phyloP scores from a whole-genome alignment of 169 alveolate genomes.

The Perkinsus olseni region DNA sequence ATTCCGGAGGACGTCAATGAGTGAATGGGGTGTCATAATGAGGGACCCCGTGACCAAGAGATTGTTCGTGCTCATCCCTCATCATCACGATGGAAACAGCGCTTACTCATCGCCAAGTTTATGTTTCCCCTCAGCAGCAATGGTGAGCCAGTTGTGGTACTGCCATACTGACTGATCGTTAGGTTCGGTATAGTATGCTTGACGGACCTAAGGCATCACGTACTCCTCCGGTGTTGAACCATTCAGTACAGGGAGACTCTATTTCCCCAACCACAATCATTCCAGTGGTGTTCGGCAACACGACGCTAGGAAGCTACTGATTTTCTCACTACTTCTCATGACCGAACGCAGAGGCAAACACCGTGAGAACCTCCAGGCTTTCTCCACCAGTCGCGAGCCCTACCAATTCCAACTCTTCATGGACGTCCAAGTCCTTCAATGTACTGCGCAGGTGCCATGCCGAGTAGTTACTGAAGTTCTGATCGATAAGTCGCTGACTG shows the following conservation, averaged over 20 bases:
- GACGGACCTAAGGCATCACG: constrained; percentile 7
- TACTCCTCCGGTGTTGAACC: background rate
- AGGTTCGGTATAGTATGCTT: constrained; percentile 38
- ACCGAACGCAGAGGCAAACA: too few relatives aligned
- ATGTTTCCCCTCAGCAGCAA: background rate
- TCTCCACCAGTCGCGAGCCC: background rate
- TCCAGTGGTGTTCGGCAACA: too few relatives aligned
- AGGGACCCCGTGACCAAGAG: too few relatives aligned
- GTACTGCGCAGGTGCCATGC: constrained; percentile 37
- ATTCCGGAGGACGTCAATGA: too few relatives aligned
- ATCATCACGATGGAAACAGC: too few relatives aligned
- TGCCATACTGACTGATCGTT: constrained; percentile 43
- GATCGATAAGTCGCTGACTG: constrained; percentile 12
- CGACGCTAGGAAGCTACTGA: too few relatives aligned
- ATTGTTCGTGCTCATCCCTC: too few relatives aligned
- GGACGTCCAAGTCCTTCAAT: background rate
- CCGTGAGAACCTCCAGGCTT: background rate
- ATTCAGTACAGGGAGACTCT: too few relatives aligned
- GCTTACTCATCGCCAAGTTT: background rate
- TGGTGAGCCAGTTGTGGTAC: constrained; percentile 26
- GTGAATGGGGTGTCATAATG: too few relatives aligned
- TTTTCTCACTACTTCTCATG: too few relatives aligned
- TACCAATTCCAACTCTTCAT: background rate
- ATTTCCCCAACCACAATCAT: too few relatives aligned
- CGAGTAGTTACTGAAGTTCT: constrained; percentile 35